These are phyloP conservation scores for Cutaneotrichosporon cavernicola DNA, from an alignment of 1,284 basidiomycete species.

Conservation along the genomic window DNA sequence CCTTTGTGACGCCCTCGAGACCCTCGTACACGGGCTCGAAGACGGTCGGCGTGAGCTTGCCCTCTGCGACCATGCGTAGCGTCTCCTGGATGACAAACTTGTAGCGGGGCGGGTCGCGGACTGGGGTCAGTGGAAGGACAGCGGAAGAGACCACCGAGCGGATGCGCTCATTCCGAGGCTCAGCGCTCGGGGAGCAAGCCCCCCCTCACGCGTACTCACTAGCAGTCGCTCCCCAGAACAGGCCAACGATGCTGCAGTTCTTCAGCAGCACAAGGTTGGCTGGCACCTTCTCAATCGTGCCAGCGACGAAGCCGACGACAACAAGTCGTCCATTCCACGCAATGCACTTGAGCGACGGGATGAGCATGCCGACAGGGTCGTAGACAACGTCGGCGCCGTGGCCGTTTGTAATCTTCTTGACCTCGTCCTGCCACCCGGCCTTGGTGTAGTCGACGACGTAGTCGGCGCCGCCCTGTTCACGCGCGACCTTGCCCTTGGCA, in stretches of 20 bases:
- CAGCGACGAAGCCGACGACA: slow-evolving; percentile 88
- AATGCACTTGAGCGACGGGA: slow-evolving; percentile 71
- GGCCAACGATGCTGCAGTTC: slow-evolving; percentile 75
- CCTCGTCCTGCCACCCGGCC: slow-evolving; percentile 55
- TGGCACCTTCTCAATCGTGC: slow-evolving; percentile 85
- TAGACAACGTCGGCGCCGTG: slow-evolving; percentile 84
- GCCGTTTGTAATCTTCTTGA: slow-evolving; percentile 67
- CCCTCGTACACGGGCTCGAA: slow-evolving; percentile 73
- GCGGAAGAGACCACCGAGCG: no score
- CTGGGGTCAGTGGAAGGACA: slow-evolving; percentile 11
- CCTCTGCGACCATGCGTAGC: slow-evolving; percentile 67
- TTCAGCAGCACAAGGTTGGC: slow-evolving; percentile 85
- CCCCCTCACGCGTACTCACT: slow-evolving; percentile 16
- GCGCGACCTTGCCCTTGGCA: slow-evolving; percentile 54
- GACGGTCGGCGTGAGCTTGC: slow-evolving; percentile 67
- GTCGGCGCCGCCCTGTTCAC: slow-evolving; percentile 52
- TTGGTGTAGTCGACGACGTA: slow-evolving; percentile 53
- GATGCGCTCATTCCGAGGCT: background rate
- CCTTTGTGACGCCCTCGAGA: slow-evolving; percentile 63
- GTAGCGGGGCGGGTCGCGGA: slow-evolving; percentile 66
- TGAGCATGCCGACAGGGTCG: slow-evolving; percentile 70
- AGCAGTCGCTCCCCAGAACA: slow-evolving; percentile 81
- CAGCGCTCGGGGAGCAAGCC: slow-evolving; percentile 46
- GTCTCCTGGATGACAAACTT: slow-evolving; percentile 72
- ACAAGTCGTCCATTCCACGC: slow-evolving; percentile 90